Percentiles rank a stretch among this genome's conserved stretches.
Evolutionary conservation across 2,329 filamentous ascomycete species (phyloP).

Genomic region (Monilinia aucupariae): DNA sequence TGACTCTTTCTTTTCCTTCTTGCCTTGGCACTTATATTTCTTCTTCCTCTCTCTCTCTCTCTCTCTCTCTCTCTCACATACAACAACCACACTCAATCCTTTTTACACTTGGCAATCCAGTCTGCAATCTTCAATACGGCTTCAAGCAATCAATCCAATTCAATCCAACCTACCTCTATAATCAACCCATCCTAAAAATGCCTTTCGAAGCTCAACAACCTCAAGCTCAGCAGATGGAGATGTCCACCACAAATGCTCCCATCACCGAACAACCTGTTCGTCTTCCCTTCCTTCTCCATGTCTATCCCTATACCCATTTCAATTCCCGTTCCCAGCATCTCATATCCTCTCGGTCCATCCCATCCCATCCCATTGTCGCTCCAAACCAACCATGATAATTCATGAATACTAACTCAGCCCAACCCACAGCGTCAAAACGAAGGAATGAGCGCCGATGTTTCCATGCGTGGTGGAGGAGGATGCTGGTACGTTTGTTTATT

Average conservation of each 20-base stretch:
- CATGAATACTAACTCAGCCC: no score
- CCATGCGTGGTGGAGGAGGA: slow-evolving; percentile 14
- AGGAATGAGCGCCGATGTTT: slow-evolving; percentile 11
- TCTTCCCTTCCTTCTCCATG: neutral
- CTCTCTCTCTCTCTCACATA: neutral
- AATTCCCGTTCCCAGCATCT: no score
- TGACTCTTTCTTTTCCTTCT: no score
- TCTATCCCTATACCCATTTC: no score
- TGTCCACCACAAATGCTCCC: slow-evolving; percentile 6
- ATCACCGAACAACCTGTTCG: slow-evolving; percentile 17
- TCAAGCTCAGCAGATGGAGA: slow-evolving; percentile 16
- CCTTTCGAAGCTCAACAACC: slow-evolving; percentile 17
- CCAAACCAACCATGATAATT: neutral
- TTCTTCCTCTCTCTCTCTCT: neutral
- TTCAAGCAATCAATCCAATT: neutral
- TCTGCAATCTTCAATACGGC: neutral
- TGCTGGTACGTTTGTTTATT: slow-evolving; percentile 13
- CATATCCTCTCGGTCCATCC: no score
- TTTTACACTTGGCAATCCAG: neutral
- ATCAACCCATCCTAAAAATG: slow-evolving; percentile 3
- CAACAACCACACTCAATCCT: no score
- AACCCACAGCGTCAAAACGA: slow-evolving; percentile 13
- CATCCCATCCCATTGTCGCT: neutral
- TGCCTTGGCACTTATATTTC: neutral
- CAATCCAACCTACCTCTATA: neutral